Evolutionary conservation across 345 rosid species (phyloP), one percentile per base, ranked within the genome.

Genomic region (Euphorbia lathyris): DNA sequence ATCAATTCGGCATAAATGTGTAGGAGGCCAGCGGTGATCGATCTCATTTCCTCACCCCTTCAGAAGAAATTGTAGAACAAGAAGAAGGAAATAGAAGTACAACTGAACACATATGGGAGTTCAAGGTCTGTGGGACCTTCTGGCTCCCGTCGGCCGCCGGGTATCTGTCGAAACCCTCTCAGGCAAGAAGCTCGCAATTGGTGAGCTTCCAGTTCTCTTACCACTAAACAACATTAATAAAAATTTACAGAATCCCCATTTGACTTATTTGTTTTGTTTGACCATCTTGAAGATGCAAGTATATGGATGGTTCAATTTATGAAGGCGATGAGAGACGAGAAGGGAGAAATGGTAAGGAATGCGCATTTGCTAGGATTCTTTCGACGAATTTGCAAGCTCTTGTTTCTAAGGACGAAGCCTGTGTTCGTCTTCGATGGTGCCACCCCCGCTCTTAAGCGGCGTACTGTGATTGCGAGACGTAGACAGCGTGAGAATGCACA

Each of bases 231-330:
- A 13, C 25, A 63, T 63, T 40, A 14, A 22, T 14, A 52, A 63
- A 61, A 40, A n/a, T n/a, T 40, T 12, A 3, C 50, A 63, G 23
- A 38, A 17, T 32, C 26, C n/a, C 13, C 53, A 16, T 43, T 23
- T 43, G 2, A 0, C 0, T 10, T 4, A 4, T 16, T 36, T 65
- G 42, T 47, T 63, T 23, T 62, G 16, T 20, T 38, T 9, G 45
- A 23, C 32, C 32, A 17, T 19, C 45, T 65, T 68, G 22, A 73
- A 92, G 98, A 93, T 76, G 98, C 98, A 69, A 93, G 98, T 56
- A 93, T 93, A 76, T 91, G 97, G 97, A 85, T 95, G 90, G 82
- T 95, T 53, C 99, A 95, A 75, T 95, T 95, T 83, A 90, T 95
- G 83, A 95, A 92, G 80, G 99, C 99, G 9, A 95, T 95, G 97